Base-by-base conservation (phyloP, 2,329 filamentous ascomycete species). In the Calonectria pseudoturangicola region DNA sequence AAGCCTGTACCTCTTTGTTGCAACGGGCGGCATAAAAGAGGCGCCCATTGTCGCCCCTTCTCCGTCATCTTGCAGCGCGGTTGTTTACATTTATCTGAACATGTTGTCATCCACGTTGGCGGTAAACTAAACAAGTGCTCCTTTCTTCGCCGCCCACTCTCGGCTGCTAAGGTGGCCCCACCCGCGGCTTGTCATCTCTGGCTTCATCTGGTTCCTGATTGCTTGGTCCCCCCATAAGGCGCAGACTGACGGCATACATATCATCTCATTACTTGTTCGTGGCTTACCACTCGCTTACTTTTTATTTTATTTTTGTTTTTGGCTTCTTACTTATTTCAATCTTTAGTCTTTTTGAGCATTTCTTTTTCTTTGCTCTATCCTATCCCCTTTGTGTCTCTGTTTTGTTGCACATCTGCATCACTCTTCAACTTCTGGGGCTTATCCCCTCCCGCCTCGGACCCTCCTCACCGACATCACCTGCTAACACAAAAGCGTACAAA, bases 21-120 rank as follows among this genome's bases (percentile, higher is more conserved):
- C 25, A 21, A 51, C 28, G 41, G 21, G 33, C 16, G 33, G 63
- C 63, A 66, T 51, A 74, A 76, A 75, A 60, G 54, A 60, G 67
- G 69, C 56, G 36, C 13, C 39, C 28, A 45, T 47, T 56, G 27
- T 58, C 64, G 27, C 30, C n/a, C n/a, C n/a, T 15, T 27, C 39
- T 62, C 36, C 27, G 25, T 15, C 58, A 30, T 18, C 18, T 27
- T 47, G 58, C 58, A 63, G 48, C 28, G 15, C 41, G 51, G 41
- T 33, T 60, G 36, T 9, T 33, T 33, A 33, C 30, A 9, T 60
- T 60, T 25, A 41, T n/a, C 16, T 25, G 54, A 27, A 27, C 54
- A 39, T 41, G 54, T 60, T 16, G 54, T 30, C 36, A 41, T 36
- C 54, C 27, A 10, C 5, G 54, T 18, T 41, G 30, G 54, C 13